Evolutionary conservation across 495 filamentous ascomycete genomes (phyloP).

Genomic region (Sphaerosporella brunnea): DNA sequence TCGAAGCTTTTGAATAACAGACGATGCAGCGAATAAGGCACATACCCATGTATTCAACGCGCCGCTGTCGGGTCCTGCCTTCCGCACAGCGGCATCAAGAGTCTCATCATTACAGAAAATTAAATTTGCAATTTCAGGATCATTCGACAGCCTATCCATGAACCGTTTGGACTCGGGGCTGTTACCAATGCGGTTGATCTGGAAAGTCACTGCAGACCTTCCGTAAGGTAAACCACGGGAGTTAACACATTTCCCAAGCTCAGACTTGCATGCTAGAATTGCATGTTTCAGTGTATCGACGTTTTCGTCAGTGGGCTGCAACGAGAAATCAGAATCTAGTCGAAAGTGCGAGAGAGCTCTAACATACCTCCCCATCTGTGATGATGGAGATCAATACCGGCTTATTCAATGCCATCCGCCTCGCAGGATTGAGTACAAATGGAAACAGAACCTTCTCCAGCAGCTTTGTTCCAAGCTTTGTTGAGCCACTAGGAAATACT

Average conservation of each 20-base stretch:
- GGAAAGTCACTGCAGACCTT: slow-evolving; percentile 9
- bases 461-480: slow-evolving; percentile 44
- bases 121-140: slow-evolving; percentile 1
- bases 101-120: slow-evolving; percentile 10
- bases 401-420: slow-evolving; percentile 36
- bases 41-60: slow-evolving; percentile 8
- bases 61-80: background rate
- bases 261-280: slow-evolving; percentile 8
- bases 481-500: slow-evolving; percentile 43
- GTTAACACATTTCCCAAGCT: background rate
- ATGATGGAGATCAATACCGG: slow-evolving; percentile 49
- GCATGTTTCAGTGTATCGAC: slow-evolving; percentile 5
- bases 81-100: background rate
- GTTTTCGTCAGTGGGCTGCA: slow-evolving; percentile 9
- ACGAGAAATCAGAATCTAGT: background rate
- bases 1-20: background rate
- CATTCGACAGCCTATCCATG: slow-evolving; percentile 3
- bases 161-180: slow-evolving; percentile 1
- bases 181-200: slow-evolving; percentile 13
- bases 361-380: slow-evolving; percentile 37
- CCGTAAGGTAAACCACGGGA: background rate
- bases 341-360: background rate
- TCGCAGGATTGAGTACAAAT: slow-evolving; percentile 36
- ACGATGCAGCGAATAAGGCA: no score
- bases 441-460: slow-evolving; percentile 41